Percentiles rank a stretch among this genome's conserved stretches.
Evolutionary conservation across 2,329 filamentous ascomycete species (phyloP).

Genomic region (Ophiostoma populinum): DNA sequence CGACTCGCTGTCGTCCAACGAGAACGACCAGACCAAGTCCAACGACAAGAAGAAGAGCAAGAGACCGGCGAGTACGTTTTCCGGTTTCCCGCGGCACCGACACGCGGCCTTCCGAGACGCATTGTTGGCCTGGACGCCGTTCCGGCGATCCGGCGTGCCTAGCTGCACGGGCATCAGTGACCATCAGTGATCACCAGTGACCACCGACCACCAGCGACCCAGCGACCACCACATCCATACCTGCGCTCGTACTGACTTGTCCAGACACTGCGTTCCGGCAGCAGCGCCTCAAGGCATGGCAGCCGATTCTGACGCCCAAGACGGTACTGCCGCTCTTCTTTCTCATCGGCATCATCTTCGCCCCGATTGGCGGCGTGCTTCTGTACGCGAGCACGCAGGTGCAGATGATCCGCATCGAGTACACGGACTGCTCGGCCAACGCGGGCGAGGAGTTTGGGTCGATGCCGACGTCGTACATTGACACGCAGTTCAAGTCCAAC

Average conservation of each 20-base stretch:
- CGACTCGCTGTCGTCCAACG: constrained; percentile 38
- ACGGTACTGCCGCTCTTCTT: constrained; percentile 88
- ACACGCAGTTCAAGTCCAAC: constrained; percentile 52
- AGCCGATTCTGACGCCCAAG: constrained; percentile 93
- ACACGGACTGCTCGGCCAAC: constrained; percentile 54
- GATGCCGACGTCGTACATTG: constrained; percentile 42
- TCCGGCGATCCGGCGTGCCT: constrained; percentile 2
- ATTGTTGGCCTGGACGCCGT: neutral
- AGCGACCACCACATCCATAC: no score
- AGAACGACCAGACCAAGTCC: constrained; percentile 29
- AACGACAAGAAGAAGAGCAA: constrained; percentile 77
- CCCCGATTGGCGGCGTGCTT: constrained; percentile 74
- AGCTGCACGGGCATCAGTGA: no score
- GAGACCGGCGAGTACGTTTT: constrained; percentile 63
- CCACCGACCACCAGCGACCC: no score
- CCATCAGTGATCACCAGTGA: no score
- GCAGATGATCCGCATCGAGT: constrained; percentile 81
- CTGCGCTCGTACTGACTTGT: no score
- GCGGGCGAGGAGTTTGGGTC: constrained; percentile 30
- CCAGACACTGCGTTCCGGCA: constrained; percentile 91
- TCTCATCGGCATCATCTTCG: constrained; percentile 76
- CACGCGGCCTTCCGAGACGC: neutral
- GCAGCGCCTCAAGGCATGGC: constrained; percentile 95
- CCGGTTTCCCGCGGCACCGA: no score
- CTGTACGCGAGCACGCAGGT: constrained; percentile 75